Evolutionary conservation across 75 land plant genomes (phyloP).

Genomic region (Larix kaempferi): DNA sequence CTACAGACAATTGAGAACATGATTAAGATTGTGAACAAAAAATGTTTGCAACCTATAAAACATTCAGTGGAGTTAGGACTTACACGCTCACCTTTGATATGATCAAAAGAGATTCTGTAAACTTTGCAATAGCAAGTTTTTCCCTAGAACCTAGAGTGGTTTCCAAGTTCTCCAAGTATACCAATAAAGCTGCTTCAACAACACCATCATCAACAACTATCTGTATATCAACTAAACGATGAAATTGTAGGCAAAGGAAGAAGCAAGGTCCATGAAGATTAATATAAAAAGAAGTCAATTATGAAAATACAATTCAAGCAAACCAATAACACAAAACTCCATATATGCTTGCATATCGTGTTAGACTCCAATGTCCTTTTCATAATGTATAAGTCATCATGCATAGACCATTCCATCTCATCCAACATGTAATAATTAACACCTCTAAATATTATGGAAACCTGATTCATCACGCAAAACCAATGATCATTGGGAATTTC

Average conservation of each 20-base stretch:
- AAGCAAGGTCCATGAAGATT: not conserved
- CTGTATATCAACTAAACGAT: slow-evolving; percentile 21
- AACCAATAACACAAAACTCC: too few relatives aligned
- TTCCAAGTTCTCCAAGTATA: slow-evolving; percentile 81
- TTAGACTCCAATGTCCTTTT: slow-evolving; percentile 94
- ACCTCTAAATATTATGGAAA: slow-evolving; percentile 85
- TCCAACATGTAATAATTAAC: slow-evolving; percentile 98
- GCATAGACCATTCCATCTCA: slow-evolving; percentile 95
- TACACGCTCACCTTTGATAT: slow-evolving; percentile 71
- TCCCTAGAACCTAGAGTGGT: slow-evolving; percentile 95
- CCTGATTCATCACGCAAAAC: slow-evolving; percentile 37
- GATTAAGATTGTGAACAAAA: not conserved
- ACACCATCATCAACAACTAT: slow-evolving; percentile 98
- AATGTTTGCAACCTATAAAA: not conserved
- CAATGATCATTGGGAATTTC: too few relatives aligned
- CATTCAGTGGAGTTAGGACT: not conserved
- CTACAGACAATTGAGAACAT: not conserved
- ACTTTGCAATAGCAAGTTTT: slow-evolving; percentile 92
- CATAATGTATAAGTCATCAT: slow-evolving; percentile 90
- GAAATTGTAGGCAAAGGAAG: not conserved
- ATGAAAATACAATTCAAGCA: not conserved
- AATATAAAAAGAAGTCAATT: not conserved
- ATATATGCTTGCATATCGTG: slow-evolving; percentile 33
- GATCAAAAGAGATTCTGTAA: slow-evolving; percentile 85
- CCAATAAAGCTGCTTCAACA: slow-evolving; percentile 95